A percentile compares a stretch with the other conserved stretches of the same genome.
Conservation (phyloP, 108 stramenopile species). For the Pseudonitzschia multiseries region DNA sequence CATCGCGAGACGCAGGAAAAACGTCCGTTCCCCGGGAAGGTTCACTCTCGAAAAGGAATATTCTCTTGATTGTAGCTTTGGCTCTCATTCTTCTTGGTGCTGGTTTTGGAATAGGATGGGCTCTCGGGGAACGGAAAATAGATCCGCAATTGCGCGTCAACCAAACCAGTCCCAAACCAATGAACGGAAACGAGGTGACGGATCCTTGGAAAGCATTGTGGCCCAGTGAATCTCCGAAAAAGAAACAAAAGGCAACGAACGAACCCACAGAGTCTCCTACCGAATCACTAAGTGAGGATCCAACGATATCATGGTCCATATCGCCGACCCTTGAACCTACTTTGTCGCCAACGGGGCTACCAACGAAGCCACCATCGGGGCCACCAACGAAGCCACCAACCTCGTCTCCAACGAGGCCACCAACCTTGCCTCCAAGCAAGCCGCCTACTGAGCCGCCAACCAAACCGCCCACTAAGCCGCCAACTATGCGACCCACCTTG, state of each 20-base stretch:
- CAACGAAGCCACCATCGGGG: too few relatives aligned
- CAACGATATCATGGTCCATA: background rate
- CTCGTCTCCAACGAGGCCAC: background rate
- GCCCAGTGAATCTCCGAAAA: background rate
- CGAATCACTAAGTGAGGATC: background rate
- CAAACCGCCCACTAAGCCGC: background rate
- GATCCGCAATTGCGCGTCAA: background rate
- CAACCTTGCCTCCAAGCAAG: background rate
- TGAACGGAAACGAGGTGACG: too few relatives aligned
- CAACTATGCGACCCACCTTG: background rate
- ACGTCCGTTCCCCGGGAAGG: background rate
- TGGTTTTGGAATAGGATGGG: constrained; percentile 16
- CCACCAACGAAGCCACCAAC: background rate
- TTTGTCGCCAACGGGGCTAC: background rate
- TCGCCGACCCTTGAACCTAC: background rate
- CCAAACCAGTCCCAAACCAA: background rate
- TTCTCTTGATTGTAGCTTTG: background rate
- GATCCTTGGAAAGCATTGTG: too few relatives aligned
- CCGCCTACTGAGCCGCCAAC: background rate
- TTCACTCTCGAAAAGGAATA: background rate
- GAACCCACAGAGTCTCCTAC: background rate
- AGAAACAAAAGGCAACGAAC: background rate
- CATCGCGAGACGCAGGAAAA: too few relatives aligned
- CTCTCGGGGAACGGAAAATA: background rate
- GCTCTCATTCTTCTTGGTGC: constrained; percentile 6